Evolutionary conservation across 768 basidiomycete species (phyloP).

Genomic region (Chalciporus piperatus): DNA sequence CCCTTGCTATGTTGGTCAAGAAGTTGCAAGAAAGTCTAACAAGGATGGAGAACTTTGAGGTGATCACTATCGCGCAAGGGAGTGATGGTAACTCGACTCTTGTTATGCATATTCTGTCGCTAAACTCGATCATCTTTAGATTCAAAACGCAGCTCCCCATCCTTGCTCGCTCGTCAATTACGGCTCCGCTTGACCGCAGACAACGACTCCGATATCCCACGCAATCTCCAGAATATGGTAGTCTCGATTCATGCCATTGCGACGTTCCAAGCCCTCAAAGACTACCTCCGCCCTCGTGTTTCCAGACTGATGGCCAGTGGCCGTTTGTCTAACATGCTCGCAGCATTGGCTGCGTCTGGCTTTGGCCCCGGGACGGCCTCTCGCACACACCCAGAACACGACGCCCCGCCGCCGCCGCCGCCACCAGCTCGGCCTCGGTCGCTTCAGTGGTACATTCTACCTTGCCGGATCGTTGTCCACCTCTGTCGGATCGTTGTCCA

Average conservation of each 20-base stretch:
- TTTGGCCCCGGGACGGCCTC: constrained; percentile 52
- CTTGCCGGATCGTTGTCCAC: too few species aligned
- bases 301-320: constrained; percentile 62
- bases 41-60: constrained; percentile 93
- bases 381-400: constrained; percentile 32
- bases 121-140: constrained; percentile 42
- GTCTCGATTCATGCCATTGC: constrained; percentile 98
- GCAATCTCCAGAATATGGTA: constrained; percentile 83
- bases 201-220: constrained; percentile 86
- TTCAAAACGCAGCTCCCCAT: constrained; percentile 87
- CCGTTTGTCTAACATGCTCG: constrained; percentile 84
- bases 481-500: too few species aligned
- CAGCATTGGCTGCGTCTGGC: constrained; percentile 80
- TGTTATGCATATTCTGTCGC: neutral
- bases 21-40: constrained; percentile 95
- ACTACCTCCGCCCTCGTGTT: constrained; percentile 90
- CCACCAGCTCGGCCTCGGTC: constrained; percentile 27
- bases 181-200: constrained; percentile 87
- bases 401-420: constrained; percentile 26
- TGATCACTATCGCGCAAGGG: constrained; percentile 81
- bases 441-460: too few species aligned
- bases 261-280: constrained; percentile 94
- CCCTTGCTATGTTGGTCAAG: constrained; percentile 82
- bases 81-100: constrained; percentile 57
- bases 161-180: constrained; percentile 87